Base-by-base conservation (phyloP, 192 early-diverging fungal genomes). In the Coemansia sp. region DNA sequence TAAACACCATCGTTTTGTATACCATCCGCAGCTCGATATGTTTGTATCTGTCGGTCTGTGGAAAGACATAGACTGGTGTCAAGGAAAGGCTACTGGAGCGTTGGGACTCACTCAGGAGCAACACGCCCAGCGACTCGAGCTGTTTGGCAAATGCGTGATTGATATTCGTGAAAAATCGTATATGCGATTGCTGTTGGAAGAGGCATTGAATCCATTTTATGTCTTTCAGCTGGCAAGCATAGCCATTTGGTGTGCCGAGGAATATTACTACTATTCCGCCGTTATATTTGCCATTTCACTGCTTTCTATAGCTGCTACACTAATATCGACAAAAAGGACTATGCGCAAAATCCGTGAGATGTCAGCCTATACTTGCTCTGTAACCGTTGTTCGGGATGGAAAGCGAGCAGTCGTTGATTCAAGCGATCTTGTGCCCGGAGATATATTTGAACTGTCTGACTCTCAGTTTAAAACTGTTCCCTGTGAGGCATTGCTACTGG, bases 201-300 rank as follows among this genome's bases (percentile, higher is more conserved):
- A 93, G 65, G 80, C 88, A 0, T 67, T 93, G 20, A 87, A 92
- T 51, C 92, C 90, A 4, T 90, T 93, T 58, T 92, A 91, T 71
- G 81, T 93, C 28, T 93, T 93, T 52, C 92, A 92, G 76, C 82
- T 90, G 17, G 87, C 87, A 22, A 90, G 89, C 55, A 91, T 93
- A 22, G 66, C 85, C 11, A 84, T 93, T 2, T 93, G 92, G 97
- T 89, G 86, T 56, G 64, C 84, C 33, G 96, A 98, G 64, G 88
- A 93, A 66, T 99, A 99, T 76, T 91, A 92, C 64, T 96, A 96
- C 72, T 99, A 98, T 66, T 94, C 95, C 0, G 83, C 76, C 30
- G 95, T 91, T 63, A 98, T 99, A 57, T 88, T 96, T 58, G 61
- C 92, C 36, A 96, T 98, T 52, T 92, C 93, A 5, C 87, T 89